A percentile compares a stretch with the other conserved stretches of the same genome.
Conservation (phyloP, 2,329 filamentous ascomycete species). For the Talaromyces funiculosus region DNA sequence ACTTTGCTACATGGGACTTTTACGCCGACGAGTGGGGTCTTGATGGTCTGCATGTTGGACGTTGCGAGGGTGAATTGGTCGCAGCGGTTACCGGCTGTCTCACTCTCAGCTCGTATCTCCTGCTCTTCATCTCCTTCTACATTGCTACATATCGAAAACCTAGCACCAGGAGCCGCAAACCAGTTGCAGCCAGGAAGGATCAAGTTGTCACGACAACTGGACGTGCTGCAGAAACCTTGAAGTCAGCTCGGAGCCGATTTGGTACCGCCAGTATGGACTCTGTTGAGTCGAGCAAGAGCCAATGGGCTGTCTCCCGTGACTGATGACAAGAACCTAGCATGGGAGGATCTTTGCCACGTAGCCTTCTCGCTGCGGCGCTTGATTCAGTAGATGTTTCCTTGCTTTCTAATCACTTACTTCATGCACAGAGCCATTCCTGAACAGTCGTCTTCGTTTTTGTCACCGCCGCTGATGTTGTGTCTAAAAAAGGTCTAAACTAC, state of each 20-base stretch:
- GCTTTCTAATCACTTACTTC: neutral
- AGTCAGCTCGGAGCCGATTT: constrained; percentile 17
- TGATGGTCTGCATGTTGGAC: constrained; percentile 65
- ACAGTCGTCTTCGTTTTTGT: constrained; percentile 7
- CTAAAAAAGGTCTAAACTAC: constrained; percentile 2
- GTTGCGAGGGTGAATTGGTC: constrained; percentile 86
- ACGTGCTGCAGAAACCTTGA: constrained; percentile 18
- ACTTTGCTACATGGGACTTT: constrained; percentile 92
- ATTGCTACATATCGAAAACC: constrained; percentile 77
- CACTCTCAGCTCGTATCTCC: constrained; percentile 81
- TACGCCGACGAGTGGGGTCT: constrained; percentile 77
- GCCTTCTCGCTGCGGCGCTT: neutral
- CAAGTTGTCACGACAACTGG: constrained; percentile 29
- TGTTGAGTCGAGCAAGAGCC: constrained; percentile 14
- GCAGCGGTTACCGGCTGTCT: constrained; percentile 81
- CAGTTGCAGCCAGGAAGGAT: constrained; percentile 58
- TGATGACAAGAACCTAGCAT: neutral
- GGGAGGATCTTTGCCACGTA: neutral
- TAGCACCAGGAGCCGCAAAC: constrained; percentile 11
- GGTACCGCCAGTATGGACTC: constrained; percentile 15
- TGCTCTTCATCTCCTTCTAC: constrained; percentile 95
- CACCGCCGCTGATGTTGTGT: constrained; percentile 5
- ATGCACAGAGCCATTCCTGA: constrained; percentile 11
- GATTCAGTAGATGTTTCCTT: neutral
- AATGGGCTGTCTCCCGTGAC: constrained; percentile 15